Evolutionary conservation across 1,284 basidiomycete genomes (phyloP).

Genomic region (Pascua sp.): DNA sequence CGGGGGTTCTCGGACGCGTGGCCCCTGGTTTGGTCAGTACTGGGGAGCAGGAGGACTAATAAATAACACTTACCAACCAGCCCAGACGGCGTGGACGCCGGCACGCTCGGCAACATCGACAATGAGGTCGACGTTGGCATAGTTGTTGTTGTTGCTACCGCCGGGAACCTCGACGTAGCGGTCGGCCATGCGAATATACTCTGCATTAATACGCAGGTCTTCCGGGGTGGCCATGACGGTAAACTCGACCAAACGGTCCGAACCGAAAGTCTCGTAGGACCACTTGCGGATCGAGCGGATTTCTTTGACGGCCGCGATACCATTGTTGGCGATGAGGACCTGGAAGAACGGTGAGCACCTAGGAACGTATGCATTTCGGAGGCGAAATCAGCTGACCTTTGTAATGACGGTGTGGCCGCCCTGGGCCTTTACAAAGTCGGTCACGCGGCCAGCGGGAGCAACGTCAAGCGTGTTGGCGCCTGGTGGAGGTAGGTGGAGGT

Average conservation of each 20-base stretch:
- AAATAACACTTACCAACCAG: slow-evolving; percentile 69
- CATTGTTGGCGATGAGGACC: slow-evolving; percentile 96
- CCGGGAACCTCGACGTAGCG: slow-evolving; percentile 98
- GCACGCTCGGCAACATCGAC: slow-evolving; percentile 96
- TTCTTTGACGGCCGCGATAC: slow-evolving; percentile 99
- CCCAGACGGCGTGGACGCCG: slow-evolving; percentile 99
- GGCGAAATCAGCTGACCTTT: slow-evolving; percentile 61
- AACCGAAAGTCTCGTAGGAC: slow-evolving; percentile 99
- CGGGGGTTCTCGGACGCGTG: slow-evolving; percentile 99
- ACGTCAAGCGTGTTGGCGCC: slow-evolving; percentile 88
- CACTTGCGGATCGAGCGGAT: slow-evolving; percentile 98
- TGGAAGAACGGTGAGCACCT: slow-evolving; percentile 40
- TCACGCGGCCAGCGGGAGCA: slow-evolving; percentile 72
- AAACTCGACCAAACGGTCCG: slow-evolving; percentile 94
- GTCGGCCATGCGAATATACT: slow-evolving; percentile 99
- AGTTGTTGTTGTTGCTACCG: slow-evolving; percentile 99
- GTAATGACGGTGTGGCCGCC: slow-evolving; percentile 99
- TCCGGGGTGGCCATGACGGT: slow-evolving; percentile 99
- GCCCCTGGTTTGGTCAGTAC: slow-evolving; percentile 55
- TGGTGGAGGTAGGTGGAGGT: slow-evolving; percentile 43
- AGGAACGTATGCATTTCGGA: background rate
- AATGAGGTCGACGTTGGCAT: slow-evolving; percentile 99
- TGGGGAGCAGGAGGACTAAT: background rate
- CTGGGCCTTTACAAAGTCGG: slow-evolving; percentile 86
- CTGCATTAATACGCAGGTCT: slow-evolving; percentile 91